These are phyloP conservation scores for Globisporangium ultimum DNA, from an alignment of 352 stramenopile genomes.

Conservation along the genomic window DNA sequence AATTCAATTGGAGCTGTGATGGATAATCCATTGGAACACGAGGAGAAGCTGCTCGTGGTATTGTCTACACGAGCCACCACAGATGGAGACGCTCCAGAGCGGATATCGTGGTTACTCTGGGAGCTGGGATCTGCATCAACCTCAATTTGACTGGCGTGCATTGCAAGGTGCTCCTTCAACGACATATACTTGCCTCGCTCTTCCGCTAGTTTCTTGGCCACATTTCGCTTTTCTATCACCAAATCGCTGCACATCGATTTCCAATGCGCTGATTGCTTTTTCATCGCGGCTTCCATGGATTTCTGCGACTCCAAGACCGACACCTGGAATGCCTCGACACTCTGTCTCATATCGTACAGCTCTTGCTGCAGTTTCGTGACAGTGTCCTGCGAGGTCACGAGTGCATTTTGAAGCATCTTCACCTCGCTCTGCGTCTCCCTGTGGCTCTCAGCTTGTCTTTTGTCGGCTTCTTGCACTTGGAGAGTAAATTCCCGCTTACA, in stretches of 20 bases:
- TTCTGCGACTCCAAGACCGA: slow-evolving; percentile 23
- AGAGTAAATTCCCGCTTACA: slow-evolving; percentile 18
- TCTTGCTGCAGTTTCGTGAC: slow-evolving; percentile 29
- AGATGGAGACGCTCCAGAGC: not conserved
- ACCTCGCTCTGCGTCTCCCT: slow-evolving; percentile 17
- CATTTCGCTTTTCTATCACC: slow-evolving; percentile 33
- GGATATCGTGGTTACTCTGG: not conserved
- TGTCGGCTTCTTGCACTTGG: slow-evolving; percentile 20
- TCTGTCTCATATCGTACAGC: slow-evolving; percentile 18
- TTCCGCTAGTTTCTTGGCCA: slow-evolving; percentile 41
- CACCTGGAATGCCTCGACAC: slow-evolving; percentile 20
- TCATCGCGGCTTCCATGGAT: slow-evolving; percentile 28
- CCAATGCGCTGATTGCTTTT: slow-evolving; percentile 38
- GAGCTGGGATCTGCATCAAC: not conserved
- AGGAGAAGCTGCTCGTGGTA: not conserved
- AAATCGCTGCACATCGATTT: slow-evolving; percentile 43
- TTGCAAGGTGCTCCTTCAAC: slow-evolving; percentile 34
- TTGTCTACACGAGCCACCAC: no score
- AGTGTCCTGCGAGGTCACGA: slow-evolving; percentile 20
- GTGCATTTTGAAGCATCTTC: slow-evolving; percentile 14
- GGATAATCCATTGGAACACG: not conserved
- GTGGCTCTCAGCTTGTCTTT: slow-evolving; percentile 8
- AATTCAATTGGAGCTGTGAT: not conserved
- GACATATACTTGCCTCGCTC: slow-evolving; percentile 41
- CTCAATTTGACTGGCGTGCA: slow-evolving; percentile 10